A percentile compares a stretch with the other conserved stretches of the same genome.
phyloP scores from a whole-genome alignment of 805 yeast species.

The Suhomyces canberraensis region DNA sequence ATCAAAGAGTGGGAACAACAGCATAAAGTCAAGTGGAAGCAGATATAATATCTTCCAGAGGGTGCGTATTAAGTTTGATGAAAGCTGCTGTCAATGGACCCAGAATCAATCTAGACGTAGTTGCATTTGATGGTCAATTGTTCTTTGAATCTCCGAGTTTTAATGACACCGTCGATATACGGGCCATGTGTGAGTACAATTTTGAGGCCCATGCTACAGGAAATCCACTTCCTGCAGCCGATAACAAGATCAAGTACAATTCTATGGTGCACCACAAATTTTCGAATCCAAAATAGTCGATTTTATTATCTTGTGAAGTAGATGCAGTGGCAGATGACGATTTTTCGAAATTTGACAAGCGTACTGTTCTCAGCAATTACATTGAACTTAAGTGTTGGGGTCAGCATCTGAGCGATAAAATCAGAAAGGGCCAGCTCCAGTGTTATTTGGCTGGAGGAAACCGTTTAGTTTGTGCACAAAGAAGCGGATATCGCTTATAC shows the following conservation, averaged over 20 bases:
- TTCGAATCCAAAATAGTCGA: not conserved
- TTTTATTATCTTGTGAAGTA: constrained; percentile 1
- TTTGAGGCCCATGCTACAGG: constrained; percentile 1
- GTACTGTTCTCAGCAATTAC: not conserved
- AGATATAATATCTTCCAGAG: not conserved
- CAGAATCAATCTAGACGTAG: not conserved
- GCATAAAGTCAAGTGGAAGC: not conserved
- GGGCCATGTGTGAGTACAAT: constrained; percentile 1
- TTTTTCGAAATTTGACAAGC: not conserved
- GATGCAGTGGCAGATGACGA: constrained; percentile 1
- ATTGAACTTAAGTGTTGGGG: constrained; percentile 1
- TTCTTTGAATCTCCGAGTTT: not conserved
- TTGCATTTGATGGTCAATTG: not conserved
- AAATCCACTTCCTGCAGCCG: not conserved
- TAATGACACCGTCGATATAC: not conserved
- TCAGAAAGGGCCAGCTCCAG: not conserved
- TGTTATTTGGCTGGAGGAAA: constrained; percentile 1
- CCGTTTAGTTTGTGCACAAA: not conserved
- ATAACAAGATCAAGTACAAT: not conserved
- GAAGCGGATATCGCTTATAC: not conserved
- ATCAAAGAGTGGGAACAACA: not conserved
- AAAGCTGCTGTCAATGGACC: not conserved
- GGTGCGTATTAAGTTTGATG: not conserved
- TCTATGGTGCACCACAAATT: not conserved
- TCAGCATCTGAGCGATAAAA: too few relatives aligned